These are phyloP conservation scores for Pharus latifolius DNA, from an alignment of 176 grass and related monocot species.

Conservation along the genomic window DNA sequence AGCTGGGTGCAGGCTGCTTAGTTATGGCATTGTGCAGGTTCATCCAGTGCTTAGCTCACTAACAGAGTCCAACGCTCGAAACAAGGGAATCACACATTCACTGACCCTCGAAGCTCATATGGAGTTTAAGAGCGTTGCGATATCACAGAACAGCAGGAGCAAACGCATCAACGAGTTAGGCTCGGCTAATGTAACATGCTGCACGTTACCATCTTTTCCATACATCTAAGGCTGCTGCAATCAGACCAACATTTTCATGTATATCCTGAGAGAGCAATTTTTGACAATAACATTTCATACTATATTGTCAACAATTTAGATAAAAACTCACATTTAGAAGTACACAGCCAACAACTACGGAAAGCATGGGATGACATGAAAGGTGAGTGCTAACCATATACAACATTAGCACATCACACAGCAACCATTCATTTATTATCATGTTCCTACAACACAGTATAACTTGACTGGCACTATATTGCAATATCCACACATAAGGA, in stretches of 20 bases:
- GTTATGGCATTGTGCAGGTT: background rate
- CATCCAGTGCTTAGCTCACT: too few species aligned
- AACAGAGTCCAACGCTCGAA: too few species aligned
- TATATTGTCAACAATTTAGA: background rate
- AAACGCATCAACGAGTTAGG: background rate
- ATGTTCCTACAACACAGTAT: background rate
- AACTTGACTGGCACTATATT: background rate
- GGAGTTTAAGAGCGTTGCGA: background rate
- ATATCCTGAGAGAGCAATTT: background rate
- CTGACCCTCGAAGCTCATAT: too few species aligned
- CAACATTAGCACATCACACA: background rate
- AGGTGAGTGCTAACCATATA: background rate
- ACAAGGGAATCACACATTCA: too few species aligned
- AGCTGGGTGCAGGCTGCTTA: conserved; percentile 36
- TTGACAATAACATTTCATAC: background rate
- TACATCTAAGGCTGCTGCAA: background rate
- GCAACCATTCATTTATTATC: background rate
- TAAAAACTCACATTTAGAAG: background rate
- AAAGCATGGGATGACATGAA: background rate
- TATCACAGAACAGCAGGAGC: background rate
- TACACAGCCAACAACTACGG: too few species aligned
- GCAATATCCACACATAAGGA: background rate
- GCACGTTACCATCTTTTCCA: background rate
- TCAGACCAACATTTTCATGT: background rate
- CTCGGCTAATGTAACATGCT: background rate